Base-by-base conservation (phyloP, 2,329 filamentous ascomycete genomes). In the Cryphonectria parasitica region DNA sequence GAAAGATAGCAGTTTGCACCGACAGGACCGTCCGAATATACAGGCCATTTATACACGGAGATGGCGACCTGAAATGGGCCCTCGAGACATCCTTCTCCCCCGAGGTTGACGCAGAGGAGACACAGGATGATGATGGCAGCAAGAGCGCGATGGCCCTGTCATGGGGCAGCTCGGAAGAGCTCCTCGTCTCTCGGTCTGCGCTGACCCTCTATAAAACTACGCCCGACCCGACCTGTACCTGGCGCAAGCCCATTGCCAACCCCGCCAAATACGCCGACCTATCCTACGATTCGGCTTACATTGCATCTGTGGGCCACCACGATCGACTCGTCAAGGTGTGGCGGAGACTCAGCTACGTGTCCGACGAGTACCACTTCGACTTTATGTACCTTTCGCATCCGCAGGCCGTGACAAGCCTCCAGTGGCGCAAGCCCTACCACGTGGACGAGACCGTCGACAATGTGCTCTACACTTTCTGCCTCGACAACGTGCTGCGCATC, bases 251-350 rank as follows among this genome's bases (percentile, higher is more conserved):
- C 58, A 84, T 98, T 8, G 91, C 95, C 2, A 94, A 88, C 76
- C 86, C 91, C 0, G 89, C 89, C 52, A 92, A 92, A 77, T 88
- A 91, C 70, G 94, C 94, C 2, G 84, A 87, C 11, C 90, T 98
- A 75, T 97, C 95, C 1, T 93, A 93, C 73, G 95, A 97, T 79
- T 95, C 93, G 17, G 90, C 91, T 28, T 90, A 97, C 72, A 93
- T 98, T 67, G 95, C 94, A 25, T 95, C 93, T 1, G 88, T 92
- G 17, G 92, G 94, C 58, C 84, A 86, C 65, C 89, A 93, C 77
- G 96, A 98, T 79, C 87, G 91, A 66, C 83, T 98, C 28, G 90
- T 97, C 74, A 98, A 99, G 82, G 88, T 98, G 76, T 99, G 97
- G 96, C 89, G 94, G 73, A 88, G 95, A 67, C 83, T 97, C 34